Evolutionary conservation across 108 stramenopile species (phyloP).

Genomic region (Hondaea fermentalgiana): DNA sequence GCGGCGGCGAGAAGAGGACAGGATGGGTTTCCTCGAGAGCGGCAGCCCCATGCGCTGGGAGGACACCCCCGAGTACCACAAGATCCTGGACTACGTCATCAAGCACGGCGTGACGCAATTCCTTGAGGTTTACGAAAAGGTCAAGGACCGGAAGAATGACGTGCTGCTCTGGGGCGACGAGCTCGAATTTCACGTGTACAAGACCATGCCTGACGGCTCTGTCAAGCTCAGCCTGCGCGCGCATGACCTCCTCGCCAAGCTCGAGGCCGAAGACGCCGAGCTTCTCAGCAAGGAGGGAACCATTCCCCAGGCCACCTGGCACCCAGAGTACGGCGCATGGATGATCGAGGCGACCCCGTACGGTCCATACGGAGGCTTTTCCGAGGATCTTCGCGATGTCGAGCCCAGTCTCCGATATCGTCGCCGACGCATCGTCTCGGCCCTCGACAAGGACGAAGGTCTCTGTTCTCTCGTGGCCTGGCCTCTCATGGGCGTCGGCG

Average conservation of each 20-base stretch:
- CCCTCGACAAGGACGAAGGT: conserved; percentile 69
- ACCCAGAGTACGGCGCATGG: conserved; percentile 95
- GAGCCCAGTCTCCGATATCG: conserved; percentile 97
- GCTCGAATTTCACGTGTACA: conserved; percentile 61
- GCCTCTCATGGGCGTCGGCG: conserved; percentile 72
- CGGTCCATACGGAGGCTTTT: conserved; percentile 79
- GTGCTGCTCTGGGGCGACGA: conserved; percentile 96
- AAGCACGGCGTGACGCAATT: conserved; percentile 89
- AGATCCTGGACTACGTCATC: conserved; percentile 64
- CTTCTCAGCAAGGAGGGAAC: conserved; percentile 28
- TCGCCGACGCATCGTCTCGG: conserved; percentile 72
- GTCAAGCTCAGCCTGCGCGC: conserved; percentile 41
- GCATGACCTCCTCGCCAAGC: conserved; percentile 73
- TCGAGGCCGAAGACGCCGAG: conserved; percentile 38
- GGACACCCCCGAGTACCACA: conserved; percentile 60
- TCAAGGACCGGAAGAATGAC: conserved; percentile 75
- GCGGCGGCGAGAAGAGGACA: not conserved
- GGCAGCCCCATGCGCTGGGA: conserved; percentile 88
- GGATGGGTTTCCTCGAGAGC: conserved; percentile 72
- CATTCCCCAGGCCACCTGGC: conserved; percentile 69
- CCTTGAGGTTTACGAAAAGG: conserved; percentile 82
- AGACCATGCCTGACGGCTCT: not conserved
- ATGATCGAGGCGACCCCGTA: conserved; percentile 96
- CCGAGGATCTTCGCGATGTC: conserved; percentile 82
- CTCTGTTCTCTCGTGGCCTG: conserved; percentile 82